These are phyloP conservation scores for Solanum pimpinellifolium DNA, from an alignment of 257 asterid species.

Conservation along the genomic window DNA sequence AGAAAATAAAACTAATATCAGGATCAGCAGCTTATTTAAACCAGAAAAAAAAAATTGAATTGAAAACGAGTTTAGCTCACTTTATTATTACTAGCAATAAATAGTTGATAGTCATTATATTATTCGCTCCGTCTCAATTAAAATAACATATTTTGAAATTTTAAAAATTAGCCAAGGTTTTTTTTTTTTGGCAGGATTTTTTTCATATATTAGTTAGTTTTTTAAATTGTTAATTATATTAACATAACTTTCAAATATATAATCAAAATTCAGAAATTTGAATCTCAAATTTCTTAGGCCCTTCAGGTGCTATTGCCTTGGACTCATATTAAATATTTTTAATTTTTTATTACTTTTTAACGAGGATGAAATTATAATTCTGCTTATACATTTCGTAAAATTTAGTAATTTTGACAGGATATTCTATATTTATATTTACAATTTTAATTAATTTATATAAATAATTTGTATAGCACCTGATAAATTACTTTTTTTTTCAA, in stretches of 20 bases:
- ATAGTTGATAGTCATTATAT: neutral
- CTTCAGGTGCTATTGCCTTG: neutral
- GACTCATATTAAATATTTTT: neutral
- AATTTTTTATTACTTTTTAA: neutral
- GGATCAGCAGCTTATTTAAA: neutral
- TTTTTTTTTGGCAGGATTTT: fast-evolving
- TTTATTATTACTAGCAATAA: neutral
- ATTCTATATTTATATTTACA: neutral
- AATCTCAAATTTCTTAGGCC: neutral
- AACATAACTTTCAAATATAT: too few relatives aligned
- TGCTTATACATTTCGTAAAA: neutral
- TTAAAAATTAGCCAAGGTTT: too few relatives aligned
- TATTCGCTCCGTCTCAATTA: neutral
- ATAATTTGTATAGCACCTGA: neutral
- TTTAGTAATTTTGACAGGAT: neutral
- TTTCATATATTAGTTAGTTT: too few relatives aligned
- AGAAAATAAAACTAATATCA: neutral
- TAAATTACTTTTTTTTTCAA: neutral
- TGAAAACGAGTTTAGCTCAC: neutral
- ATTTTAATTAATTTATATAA: neutral
- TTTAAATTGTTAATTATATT: too few relatives aligned
- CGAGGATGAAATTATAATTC: neutral
- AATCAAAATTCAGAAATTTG: neutral
- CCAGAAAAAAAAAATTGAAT: neutral
- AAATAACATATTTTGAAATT: too few relatives aligned